A percentile compares a stretch with the other conserved stretches of the same genome.
Evolutionary conservation across 352 stramenopile species (phyloP).

Genomic region (Phytophthora uliginosa): DNA sequence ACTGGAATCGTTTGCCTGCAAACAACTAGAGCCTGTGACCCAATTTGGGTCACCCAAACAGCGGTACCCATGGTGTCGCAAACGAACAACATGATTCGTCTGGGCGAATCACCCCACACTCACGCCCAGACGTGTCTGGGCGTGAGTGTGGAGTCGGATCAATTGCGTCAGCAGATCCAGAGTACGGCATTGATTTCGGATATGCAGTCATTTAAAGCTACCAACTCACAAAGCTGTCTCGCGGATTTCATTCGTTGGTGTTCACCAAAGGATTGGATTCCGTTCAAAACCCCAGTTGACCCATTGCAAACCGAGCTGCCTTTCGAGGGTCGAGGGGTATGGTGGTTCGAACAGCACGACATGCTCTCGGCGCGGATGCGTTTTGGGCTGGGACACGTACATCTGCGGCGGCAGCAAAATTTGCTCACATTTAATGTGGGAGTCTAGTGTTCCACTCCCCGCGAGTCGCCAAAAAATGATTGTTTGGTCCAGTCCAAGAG

Average conservation of each 20-base stretch:
- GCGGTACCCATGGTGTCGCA: slow-evolving; percentile 72
- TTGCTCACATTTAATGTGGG: no score
- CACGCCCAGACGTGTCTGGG: no score
- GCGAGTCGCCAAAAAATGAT: slow-evolving; percentile 68
- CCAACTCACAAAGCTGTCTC: slow-evolving; percentile 72
- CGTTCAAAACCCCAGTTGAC: slow-evolving; percentile 43
- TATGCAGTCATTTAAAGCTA: slow-evolving; percentile 90
- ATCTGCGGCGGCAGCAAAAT: slow-evolving; percentile 83
- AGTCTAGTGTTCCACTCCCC: slow-evolving; percentile 55
- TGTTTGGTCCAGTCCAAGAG: slow-evolving; percentile 82
- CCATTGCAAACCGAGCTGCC: slow-evolving; percentile 38
- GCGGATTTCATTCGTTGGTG: slow-evolving; percentile 90
- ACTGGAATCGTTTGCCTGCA: slow-evolving; percentile 52
- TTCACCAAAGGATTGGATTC: slow-evolving; percentile 85
- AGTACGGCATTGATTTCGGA: slow-evolving; percentile 78
- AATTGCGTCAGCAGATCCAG: slow-evolving; percentile 81
- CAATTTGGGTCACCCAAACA: slow-evolving; percentile 34
- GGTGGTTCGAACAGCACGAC: slow-evolving; percentile 76
- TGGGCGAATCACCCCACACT: no score
- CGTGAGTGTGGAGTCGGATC: slow-evolving; percentile 67
- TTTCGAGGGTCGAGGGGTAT: slow-evolving; percentile 53
- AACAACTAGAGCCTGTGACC: slow-evolving; percentile 68
- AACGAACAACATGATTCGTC: slow-evolving; percentile 80
- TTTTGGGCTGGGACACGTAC: slow-evolving; percentile 41
- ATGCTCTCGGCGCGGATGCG: slow-evolving; percentile 86